phyloP scores from a whole-genome alignment of 2,329 filamentous ascomycete species.

The Alternaria conjuncta region DNA sequence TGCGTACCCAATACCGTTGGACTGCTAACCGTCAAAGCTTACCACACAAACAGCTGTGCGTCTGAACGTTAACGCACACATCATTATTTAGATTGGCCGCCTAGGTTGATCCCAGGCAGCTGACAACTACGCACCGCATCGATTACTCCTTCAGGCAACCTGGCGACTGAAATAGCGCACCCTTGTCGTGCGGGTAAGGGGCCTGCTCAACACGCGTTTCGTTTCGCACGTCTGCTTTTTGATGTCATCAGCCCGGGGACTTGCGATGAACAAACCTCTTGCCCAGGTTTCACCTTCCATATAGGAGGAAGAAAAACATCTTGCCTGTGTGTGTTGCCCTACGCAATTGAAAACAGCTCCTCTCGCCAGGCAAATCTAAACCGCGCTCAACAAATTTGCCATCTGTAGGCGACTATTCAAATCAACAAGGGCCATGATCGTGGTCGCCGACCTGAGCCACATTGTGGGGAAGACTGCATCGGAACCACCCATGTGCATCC shows the following conservation, averaged over 20 bases:
- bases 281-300: not conserved
- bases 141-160: not conserved
- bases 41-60: not conserved
- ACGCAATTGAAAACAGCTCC: not conserved
- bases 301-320: not conserved
- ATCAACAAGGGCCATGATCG: not conserved
- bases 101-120: not conserved
- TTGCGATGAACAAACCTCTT: not conserved
- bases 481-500: slow-evolving; percentile 8
- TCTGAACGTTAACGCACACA: not conserved
- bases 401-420: not conserved
- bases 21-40: not conserved
- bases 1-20: not conserved
- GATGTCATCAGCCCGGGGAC: not conserved
- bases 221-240: slow-evolving; percentile 3
- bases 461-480: slow-evolving; percentile 19
- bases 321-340: not conserved
- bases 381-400: not conserved
- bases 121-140: not conserved
- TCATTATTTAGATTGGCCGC: not conserved
- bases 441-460: slow-evolving; percentile 42
- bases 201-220: slow-evolving; percentile 5
- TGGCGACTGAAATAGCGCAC: slow-evolving; percentile 1
- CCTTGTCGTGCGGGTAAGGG: not conserved
- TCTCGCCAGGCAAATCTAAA: not conserved